Base-by-base conservation (phyloP, 2,329 filamentous ascomycete species). In the Hymenotorrendiella dingleyae region DNA sequence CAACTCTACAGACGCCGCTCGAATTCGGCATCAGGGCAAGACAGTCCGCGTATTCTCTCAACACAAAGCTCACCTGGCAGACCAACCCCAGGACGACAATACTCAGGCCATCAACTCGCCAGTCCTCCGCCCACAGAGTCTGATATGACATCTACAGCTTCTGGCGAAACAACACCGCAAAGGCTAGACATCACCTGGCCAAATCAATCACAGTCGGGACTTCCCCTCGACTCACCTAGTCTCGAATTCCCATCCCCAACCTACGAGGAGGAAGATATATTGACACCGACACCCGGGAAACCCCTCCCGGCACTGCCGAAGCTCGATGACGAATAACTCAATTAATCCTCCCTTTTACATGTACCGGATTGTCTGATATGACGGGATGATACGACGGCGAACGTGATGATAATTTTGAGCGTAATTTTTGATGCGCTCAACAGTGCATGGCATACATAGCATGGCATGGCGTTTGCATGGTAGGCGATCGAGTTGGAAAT, bases 211-310 rank as follows among this genome's bases (percentile, higher is more conserved):
- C 30, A 36, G 16, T 36, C 30, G 4, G 36, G 30, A 10, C 12
- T 16, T 2, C 11, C 39, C 4, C 35, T 43, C 27, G 20, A 23
- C 19, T 44, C 45, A 16, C 42, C 36, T 16, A 19, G 26, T 10
- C 27, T 50, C 17, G 26, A 42, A 33, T 38, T 38, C 16, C 46
- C 50, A 14, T n/a, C n/a, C n/a, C n/a, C n/a, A n/a, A n/a, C n/a
- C n/a, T n/a, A 41, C 35, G 35, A 27, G n/a, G 23, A 12, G 6
- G 35, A 14, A 9, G 34, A 36, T n/a, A n/a, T n/a, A n/a, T n/a
- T n/a, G n/a, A n/a, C n/a, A n/a, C n/a, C n/a, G n/a, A n/a, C n/a
- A n/a, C n/a, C n/a, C n/a, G n/a, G n/a, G n/a, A n/a, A n/a, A n/a
- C n/a, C n/a, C n/a, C n/a, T n/a, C n/a, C n/a, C n/a, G n/a, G n/a